Conservation (phyloP, 202 grass and related monocot genomes). For the Musa balbisiana region DNA sequence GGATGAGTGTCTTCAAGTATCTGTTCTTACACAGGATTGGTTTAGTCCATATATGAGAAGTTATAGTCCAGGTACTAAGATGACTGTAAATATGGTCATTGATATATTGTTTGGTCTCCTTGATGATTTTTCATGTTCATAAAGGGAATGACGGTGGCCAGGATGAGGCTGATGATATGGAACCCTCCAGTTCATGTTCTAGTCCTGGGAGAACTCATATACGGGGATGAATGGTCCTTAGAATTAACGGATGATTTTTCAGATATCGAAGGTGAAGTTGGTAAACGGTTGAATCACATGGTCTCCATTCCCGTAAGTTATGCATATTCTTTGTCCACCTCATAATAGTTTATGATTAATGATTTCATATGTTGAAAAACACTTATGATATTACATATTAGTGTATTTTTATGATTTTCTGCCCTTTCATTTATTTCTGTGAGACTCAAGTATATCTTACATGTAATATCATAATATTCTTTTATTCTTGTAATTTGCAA, state of each 20-base stretch:
- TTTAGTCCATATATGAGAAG: constrained; percentile 61
- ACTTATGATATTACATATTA: not conserved
- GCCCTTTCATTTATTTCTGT: not conserved
- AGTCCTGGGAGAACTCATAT: constrained; percentile 28
- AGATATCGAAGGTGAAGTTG: constrained; percentile 82
- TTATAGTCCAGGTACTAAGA: constrained; percentile 64
- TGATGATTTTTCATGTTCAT: constrained; percentile 14
- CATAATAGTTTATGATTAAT: not conserved
- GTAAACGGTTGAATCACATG: constrained; percentile 76
- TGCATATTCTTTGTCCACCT: not conserved
- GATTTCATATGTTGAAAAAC: not conserved
- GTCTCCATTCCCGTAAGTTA: constrained; percentile 81
- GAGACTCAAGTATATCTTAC: not conserved
- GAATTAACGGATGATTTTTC: constrained; percentile 43
- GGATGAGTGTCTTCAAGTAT: constrained; percentile 52
- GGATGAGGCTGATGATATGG: constrained; percentile 44
- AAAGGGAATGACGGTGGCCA: constrained; percentile 43
- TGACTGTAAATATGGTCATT: constrained; percentile 4
- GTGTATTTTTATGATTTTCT: not conserved
- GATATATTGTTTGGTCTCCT: not conserved
- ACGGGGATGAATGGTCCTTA: constrained; percentile 35
- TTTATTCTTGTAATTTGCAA: not conserved
- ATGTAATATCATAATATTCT: too few relatives aligned
- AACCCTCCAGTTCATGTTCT: constrained; percentile 53
- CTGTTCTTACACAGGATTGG: constrained; percentile 46